Conservation (phyloP, 345 rosid species). For the Combretum micranthum region DNA sequence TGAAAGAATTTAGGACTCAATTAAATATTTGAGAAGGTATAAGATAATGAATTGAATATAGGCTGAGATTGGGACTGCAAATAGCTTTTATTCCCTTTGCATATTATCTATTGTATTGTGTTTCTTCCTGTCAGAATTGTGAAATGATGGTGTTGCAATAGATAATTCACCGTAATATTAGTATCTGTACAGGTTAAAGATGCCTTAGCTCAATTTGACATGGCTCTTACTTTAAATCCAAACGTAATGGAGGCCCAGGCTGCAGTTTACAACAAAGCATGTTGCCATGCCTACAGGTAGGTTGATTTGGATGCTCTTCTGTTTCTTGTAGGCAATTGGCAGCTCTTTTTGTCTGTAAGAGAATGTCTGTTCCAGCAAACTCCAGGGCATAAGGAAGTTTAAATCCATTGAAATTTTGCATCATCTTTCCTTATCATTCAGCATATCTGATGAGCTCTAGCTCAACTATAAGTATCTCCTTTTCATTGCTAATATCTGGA, state of each 20-base stretch:
- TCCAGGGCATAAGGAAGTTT: too few species aligned
- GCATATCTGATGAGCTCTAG: too few species aligned
- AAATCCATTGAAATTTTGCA: too few species aligned
- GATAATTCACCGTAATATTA: not conserved
- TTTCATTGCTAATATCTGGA: too few species aligned
- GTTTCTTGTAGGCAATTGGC: not conserved
- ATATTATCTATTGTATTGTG: not conserved
- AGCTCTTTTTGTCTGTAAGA: too few species aligned
- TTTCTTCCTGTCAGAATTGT: not conserved
- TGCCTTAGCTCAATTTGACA: conserved; percentile 75
- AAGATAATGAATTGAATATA: too few species aligned
- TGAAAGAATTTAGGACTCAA: too few species aligned
- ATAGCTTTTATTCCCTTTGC: not conserved
- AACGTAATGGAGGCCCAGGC: conserved; percentile 79
- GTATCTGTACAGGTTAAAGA: conserved; percentile 65
- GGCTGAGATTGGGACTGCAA: too few species aligned
- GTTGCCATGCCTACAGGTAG: conserved; percentile 83
- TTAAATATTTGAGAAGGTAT: too few species aligned
- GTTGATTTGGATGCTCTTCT: conserved; percentile 7
- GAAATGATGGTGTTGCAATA: not conserved
- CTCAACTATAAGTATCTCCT: too few species aligned
- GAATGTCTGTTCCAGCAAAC: too few species aligned
- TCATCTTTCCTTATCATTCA: too few species aligned
- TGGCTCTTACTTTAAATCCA: conserved; percentile 69
- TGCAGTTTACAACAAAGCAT: conserved; percentile 89